phyloP scores from a whole-genome alignment of 768 basidiomycete species.

The Pleurotus citrinopileatus region DNA sequence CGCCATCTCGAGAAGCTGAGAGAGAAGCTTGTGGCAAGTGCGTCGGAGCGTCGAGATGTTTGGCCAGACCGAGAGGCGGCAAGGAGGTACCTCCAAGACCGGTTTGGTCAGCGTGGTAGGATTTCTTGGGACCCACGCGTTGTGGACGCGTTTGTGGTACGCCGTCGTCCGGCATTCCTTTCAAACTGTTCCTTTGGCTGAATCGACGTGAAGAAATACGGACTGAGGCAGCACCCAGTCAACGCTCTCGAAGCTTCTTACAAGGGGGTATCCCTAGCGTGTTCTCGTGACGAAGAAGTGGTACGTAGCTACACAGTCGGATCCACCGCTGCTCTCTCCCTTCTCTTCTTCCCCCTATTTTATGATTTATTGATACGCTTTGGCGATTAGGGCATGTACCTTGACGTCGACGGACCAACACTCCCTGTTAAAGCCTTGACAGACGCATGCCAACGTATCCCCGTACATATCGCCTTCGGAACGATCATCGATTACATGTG shows the following conservation, averaged over 20 bases:
- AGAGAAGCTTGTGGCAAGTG: conserved; percentile 38
- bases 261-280: conserved; percentile 47
- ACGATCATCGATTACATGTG: conserved; percentile 51
- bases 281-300: conserved; percentile 60
- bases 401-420: conserved; percentile 50
- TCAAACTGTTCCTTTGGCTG: background rate
- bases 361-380: background rate
- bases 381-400: conserved; percentile 55
- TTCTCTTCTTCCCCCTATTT: conserved; percentile 1
- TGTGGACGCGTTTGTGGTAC: conserved; percentile 49
- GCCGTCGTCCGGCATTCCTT: conserved; percentile 20
- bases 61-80: conserved; percentile 51
- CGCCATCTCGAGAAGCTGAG: conserved; percentile 40
- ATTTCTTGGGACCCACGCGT: conserved; percentile 53
- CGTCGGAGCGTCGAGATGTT: conserved; percentile 46
- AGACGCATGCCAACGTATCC: conserved; percentile 33
- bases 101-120: conserved; percentile 32
- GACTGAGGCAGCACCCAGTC: conserved; percentile 36
- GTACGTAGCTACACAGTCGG: conserved; percentile 29
- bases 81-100: conserved; percentile 17
- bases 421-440: conserved; percentile 50
- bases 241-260: conserved; percentile 28
- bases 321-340: background rate
- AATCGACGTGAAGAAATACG: conserved; percentile 36
- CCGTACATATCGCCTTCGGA: conserved; percentile 55